phyloP scores from a whole-genome alignment of 139 green algal species.

The Deuterostichococcus epilithicus region DNA sequence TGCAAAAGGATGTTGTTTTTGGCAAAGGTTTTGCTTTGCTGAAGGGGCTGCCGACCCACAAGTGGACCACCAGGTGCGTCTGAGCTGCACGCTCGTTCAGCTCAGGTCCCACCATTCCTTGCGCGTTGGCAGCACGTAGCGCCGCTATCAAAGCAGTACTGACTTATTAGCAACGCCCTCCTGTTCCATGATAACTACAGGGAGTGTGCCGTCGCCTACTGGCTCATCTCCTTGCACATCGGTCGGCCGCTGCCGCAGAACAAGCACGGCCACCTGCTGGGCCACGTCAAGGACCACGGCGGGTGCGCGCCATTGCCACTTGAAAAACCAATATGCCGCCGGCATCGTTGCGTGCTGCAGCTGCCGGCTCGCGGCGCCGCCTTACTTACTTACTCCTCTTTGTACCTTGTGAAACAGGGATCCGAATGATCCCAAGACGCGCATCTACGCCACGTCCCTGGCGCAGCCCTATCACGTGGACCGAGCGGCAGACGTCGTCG shows the following conservation, averaged over 20 bases:
- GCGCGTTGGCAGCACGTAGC: too few species aligned
- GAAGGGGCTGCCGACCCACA: background rate
- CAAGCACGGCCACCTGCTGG: conserved; percentile 49
- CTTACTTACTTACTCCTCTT: too few species aligned
- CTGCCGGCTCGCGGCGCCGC: too few species aligned
- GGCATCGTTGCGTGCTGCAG: too few species aligned
- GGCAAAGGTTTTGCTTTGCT: conserved; percentile 56
- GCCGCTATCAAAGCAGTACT: too few species aligned
- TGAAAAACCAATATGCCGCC: too few species aligned
- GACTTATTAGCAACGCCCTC: too few species aligned
- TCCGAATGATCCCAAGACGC: background rate
- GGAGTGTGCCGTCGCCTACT: conserved; percentile 24
- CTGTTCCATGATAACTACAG: too few species aligned
- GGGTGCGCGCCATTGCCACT: too few species aligned
- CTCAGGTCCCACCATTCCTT: too few species aligned
- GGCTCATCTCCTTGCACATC: conserved; percentile 50
- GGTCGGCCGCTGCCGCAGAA: conserved; percentile 50
- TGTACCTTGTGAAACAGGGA: too few species aligned
- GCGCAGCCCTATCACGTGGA: conserved; percentile 16
- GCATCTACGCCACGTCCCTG: conserved; percentile 7
- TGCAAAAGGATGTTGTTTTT: conserved; percentile 33
- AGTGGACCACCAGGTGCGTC: conserved; percentile 22
- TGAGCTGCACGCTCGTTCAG: too few species aligned
- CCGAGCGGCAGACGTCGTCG: conserved; percentile 9
- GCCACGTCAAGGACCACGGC: background rate